phyloP scores from a whole-genome alignment of 768 basidiomycete genomes.

The Boletus rubroflammeus region DNA sequence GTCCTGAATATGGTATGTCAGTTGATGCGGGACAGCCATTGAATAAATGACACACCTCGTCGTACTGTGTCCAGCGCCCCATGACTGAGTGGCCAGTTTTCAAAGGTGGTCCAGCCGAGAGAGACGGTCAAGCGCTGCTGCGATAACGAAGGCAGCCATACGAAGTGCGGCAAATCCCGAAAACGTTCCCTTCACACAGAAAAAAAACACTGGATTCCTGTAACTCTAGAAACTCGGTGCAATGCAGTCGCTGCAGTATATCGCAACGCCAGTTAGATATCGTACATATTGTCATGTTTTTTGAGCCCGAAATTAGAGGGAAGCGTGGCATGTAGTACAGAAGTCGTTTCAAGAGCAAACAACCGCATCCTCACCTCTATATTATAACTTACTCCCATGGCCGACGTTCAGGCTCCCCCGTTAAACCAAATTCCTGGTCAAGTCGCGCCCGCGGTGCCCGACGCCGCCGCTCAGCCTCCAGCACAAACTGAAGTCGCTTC shows the following conservation, averaged over 20 bases:
- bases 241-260: background rate
- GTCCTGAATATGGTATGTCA: constrained; percentile 34
- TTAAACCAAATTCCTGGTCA: constrained; percentile 27
- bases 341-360: constrained; percentile 24
- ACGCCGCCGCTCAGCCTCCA: constrained; percentile 14
- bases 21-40: background rate
- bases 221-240: background rate
- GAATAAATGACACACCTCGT: constrained; percentile 21
- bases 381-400: constrained; percentile 26
- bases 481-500: constrained; percentile 48
- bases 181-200: background rate
- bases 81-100: constrained; percentile 13
- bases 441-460: constrained; percentile 17
- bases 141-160: background rate
- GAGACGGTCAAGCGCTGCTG: constrained; percentile 1
- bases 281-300: background rate
- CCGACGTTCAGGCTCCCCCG: constrained; percentile 36
- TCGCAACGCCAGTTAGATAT: background rate
- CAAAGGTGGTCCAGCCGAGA: constrained; percentile 21
- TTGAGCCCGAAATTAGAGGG: background rate
- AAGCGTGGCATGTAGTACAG: background rate
- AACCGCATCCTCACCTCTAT: background rate
- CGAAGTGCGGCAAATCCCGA: constrained; percentile 23
- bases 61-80: constrained; percentile 40
- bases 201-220: background rate